phyloP scores from a whole-genome alignment of 2,329 filamentous ascomycete species.

The Trichoderma sp. region DNA sequence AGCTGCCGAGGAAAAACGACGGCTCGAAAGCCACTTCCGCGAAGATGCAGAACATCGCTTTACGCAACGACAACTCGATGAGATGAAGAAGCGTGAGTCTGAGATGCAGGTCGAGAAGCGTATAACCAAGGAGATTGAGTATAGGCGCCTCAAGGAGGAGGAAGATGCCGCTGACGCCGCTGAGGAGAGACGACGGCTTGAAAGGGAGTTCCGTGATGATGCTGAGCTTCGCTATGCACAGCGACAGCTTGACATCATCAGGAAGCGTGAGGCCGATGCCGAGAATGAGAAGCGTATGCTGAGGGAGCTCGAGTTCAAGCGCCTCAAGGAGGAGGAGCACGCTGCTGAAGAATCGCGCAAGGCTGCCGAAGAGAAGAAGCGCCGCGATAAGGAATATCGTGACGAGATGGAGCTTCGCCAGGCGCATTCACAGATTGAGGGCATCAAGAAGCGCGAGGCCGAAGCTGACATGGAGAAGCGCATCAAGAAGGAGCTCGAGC shows the following conservation, averaged over 20 bases:
- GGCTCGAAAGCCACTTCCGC: background rate
- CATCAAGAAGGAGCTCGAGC: conserved; percentile 54
- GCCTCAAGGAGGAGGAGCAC: background rate
- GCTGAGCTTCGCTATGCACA: background rate
- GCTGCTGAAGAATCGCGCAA: background rate
- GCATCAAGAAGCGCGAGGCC: conserved; percentile 47
- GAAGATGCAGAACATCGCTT: background rate
- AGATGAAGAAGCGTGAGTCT: background rate
- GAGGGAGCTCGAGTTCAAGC: conserved; percentile 37
- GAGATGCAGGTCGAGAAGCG: background rate
- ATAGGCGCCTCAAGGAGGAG: background rate
- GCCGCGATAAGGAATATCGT: conserved; percentile 42
- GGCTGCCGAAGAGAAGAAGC: conserved; percentile 33
- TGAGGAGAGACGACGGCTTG: background rate
- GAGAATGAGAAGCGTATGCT: background rate
- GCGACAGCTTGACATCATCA: background rate
- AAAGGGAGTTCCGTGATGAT: background rate
- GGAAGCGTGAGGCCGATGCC: background rate
- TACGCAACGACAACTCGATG: background rate
- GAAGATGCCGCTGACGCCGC: conserved; percentile 18
- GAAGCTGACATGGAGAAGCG: conserved; percentile 51
- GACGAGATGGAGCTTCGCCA: conserved; percentile 53
- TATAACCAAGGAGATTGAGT: conserved; percentile 37
- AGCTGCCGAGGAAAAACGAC: background rate
- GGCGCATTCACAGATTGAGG: conserved; percentile 50